Conservation (phyloP, 441 rosid genomes). For the Bocquillonia castaneifolia region DNA sequence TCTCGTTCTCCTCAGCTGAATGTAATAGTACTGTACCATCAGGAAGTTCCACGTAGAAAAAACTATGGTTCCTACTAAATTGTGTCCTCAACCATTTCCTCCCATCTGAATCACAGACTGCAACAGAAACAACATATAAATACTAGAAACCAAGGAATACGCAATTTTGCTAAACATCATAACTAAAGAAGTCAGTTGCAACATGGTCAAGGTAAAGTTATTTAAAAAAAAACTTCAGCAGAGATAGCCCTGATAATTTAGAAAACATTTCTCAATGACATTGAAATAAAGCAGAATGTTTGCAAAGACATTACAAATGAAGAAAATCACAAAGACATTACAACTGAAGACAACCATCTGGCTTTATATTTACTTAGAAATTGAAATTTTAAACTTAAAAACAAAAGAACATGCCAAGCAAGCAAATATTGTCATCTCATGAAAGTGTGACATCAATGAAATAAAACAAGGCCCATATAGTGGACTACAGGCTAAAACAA, state of each 20-base stretch:
- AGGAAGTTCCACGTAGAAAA: constrained; percentile 79
- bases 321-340: background rate
- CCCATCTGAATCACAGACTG: constrained; percentile 54
- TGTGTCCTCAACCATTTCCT: constrained; percentile 66
- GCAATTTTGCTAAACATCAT: background rate
- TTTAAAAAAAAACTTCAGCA: background rate
- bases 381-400: background rate
- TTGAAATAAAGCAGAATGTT: background rate
- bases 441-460: background rate
- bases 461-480: background rate
- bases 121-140: constrained; percentile 23
- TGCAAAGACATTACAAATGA: background rate
- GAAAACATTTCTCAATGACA: background rate
- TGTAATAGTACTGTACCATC: constrained; percentile 61
- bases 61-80: constrained; percentile 46
- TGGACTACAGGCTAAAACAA: background rate
- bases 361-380: background rate
- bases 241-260: background rate
- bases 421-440: background rate
- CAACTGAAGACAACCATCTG: background rate
- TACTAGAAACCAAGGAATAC: background rate
- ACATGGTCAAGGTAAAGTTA: constrained; percentile 3
- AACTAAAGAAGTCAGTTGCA: background rate
- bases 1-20: constrained; percentile 63
- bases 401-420: background rate